Base-by-base conservation (phyloP, 208 protist genomes). In the Leptomonas pyrrhocoris region DNA sequence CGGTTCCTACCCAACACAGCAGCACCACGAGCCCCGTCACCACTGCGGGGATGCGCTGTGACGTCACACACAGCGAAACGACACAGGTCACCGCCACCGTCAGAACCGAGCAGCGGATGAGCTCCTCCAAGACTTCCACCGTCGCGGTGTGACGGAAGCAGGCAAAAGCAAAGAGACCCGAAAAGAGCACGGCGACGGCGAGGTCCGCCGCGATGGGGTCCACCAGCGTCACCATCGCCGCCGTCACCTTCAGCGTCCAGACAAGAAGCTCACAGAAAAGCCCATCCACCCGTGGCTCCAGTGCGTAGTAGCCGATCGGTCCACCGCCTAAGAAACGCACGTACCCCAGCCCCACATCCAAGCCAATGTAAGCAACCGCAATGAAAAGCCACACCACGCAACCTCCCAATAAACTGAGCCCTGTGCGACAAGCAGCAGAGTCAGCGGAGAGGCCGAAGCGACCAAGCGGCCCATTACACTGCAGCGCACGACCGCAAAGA, bases 161-260 rank as follows among this genome's bases (percentile, higher is more conserved):
- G 6, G 71, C 12, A 23, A 71, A 69, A 34, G 19, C 57, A 34
- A 69, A 55, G 57, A 77, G 71, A n/a, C 42, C 38, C 7, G 27
- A n/a, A n/a, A 69, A 77, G 31, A 66, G 27, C 0, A 50, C 18
- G 0, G 49, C 58, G 0, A 56, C 34, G 19, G 65, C 48, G 46
- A 60, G n/a, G 31, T 77, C 43, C 6, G 58, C 23, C 12, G 48
- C 63, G 16, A 64, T 53, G 16, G 63, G 51, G 27, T 60, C 31
- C 42, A 71, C 30, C 1, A 71, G 18, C 13, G 46, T 61, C 31
- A 60, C 45, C 42, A 57, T 21, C 25, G 61, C 48, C 11, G 40
- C 71, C 57, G 71, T 67, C 57, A 42, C 71, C 63, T 77, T 77
- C 40, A 77, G 63, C 21, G 57, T 27, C 71, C 71, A 77, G 40